Conservation (phyloP, 192 early-diverging fungal genomes). For the Coemansia erecta region DNA sequence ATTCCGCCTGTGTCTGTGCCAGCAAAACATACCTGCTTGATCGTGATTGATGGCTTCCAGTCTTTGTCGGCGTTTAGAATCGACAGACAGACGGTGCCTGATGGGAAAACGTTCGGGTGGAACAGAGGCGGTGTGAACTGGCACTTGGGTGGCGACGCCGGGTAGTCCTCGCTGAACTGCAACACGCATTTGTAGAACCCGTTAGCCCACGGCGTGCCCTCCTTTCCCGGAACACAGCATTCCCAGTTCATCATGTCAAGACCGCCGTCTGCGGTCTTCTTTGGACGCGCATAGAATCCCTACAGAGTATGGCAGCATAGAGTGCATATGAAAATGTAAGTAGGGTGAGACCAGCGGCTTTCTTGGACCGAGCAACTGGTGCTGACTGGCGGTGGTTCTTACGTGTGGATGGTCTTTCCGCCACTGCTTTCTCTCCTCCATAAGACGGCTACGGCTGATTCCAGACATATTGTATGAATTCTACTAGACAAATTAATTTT, state of each 20-base stretch:
- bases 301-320: conserved; percentile 4
- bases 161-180: conserved; percentile 86
- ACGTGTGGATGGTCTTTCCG: conserved; percentile 84
- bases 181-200: conserved; percentile 84
- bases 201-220: conserved; percentile 78
- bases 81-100: conserved; percentile 94
- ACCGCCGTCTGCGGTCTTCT: conserved; percentile 75
- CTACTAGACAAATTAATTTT: not conserved
- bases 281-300: conserved; percentile 91
- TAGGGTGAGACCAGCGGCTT: too few relatives aligned
- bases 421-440: conserved; percentile 97
- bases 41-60: conserved; percentile 92
- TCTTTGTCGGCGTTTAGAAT: conserved; percentile 95
- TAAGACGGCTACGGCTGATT: conserved; percentile 77
- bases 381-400: not conserved
- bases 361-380: too few relatives aligned
- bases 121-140: conserved; percentile 79
- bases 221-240: conserved; percentile 72
- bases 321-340: not conserved
- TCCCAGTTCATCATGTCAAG: conserved; percentile 86
- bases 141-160: conserved; percentile 84
- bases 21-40: conserved; percentile 73
- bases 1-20: not conserved
- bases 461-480: conserved; percentile 50
- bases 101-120: conserved; percentile 96